Percentiles rank a stretch among this genome's conserved stretches.
Conservation (phyloP, 345 rosid species). For the Brassica juncea region DNA sequence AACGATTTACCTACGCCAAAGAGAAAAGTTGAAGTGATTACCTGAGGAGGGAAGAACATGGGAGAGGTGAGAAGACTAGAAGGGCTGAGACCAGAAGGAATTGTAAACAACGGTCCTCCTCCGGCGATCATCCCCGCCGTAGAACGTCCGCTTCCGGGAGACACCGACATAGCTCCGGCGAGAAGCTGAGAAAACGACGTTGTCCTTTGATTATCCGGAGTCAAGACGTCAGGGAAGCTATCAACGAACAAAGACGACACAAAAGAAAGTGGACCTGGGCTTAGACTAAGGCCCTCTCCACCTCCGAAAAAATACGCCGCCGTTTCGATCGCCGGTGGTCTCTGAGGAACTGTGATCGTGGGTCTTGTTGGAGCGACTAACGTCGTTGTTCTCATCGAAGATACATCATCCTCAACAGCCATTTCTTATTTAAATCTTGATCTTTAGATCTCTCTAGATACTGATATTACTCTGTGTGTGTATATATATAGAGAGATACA, state of each 20-base stretch:
- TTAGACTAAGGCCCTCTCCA: slow-evolving; percentile 55
- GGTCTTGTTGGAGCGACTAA: slow-evolving; percentile 54
- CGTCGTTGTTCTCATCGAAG: slow-evolving; percentile 35
- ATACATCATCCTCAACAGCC: slow-evolving; percentile 51
- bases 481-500: not conserved
- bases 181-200: slow-evolving; percentile 88
- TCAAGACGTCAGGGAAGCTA: slow-evolving; percentile 47
- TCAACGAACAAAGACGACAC: slow-evolving; percentile 83
- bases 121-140: slow-evolving; percentile 43
- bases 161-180: slow-evolving; percentile 80
- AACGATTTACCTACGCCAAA: slow-evolving; percentile 1
- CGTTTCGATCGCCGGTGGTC: slow-evolving; percentile 56
- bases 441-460: slow-evolving; percentile 17
- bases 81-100: slow-evolving; percentile 92
- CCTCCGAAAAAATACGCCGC: slow-evolving; percentile 51
- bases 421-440: slow-evolving; percentile 23
- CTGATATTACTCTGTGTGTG: slow-evolving; percentile 3
- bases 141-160: slow-evolving; percentile 53
- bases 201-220: slow-evolving; percentile 38
- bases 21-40: slow-evolving; percentile 16
- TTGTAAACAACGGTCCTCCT: slow-evolving; percentile 57
- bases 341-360: slow-evolving; percentile 69
- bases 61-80: slow-evolving; percentile 84
- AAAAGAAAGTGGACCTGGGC: slow-evolving; percentile 94
- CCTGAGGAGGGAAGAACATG: slow-evolving; percentile 78